Evolutionary conservation across 257 asterid genomes (phyloP), one percentile per base, ranked within the genome.

Genomic region (Primulina tabacum): DNA sequence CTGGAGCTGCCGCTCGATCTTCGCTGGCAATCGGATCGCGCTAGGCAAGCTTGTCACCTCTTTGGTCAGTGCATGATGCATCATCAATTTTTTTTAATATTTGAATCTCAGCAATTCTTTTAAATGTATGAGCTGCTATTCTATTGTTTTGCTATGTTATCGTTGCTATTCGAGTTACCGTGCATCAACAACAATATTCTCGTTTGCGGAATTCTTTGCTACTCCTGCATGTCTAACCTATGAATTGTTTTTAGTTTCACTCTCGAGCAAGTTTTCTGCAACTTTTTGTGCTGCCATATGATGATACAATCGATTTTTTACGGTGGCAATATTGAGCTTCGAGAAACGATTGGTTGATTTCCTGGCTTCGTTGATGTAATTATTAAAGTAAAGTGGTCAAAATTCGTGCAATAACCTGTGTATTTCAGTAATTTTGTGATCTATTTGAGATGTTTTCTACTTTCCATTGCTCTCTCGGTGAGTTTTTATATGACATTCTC

Each of bases 1-100:
- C 89, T 93, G 59, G 95, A 86, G 83, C 87, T 89, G 57, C 91
- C 97, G 40, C 87, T 93, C 72, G 87, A 86, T 79, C 96, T 93
- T 55, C 86, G 84, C 64, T 93, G 96, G 99, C 89, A 86, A 26
- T 62, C 90, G 53, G 68, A 85, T 77, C 96, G 97, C 65, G 90
- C 88, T 71, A 78, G 66, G 50, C 80, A 88, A 64, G 99, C 99
- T 81, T 90, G 96, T 75, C 83, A 76, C 34, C 88, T 81, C 64
- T 82, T 93, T 47, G 95, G 99, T 93, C 30, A 75, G 95, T 80
- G 78, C 79, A 57, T 73, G 65, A 40, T 63, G n/a, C n/a, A n/a
- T n/a, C n/a, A n/a, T n/a, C n/a, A 57, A 5, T 56, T 57, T 33
- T 57, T 33, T 29, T 38, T 59, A 20, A 7, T 63, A 56, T 2